Percentiles rank a stretch among this genome's conserved stretches.
Conservation (phyloP, 768 basidiomycete genomes). For the Piloderma croceum region DNA sequence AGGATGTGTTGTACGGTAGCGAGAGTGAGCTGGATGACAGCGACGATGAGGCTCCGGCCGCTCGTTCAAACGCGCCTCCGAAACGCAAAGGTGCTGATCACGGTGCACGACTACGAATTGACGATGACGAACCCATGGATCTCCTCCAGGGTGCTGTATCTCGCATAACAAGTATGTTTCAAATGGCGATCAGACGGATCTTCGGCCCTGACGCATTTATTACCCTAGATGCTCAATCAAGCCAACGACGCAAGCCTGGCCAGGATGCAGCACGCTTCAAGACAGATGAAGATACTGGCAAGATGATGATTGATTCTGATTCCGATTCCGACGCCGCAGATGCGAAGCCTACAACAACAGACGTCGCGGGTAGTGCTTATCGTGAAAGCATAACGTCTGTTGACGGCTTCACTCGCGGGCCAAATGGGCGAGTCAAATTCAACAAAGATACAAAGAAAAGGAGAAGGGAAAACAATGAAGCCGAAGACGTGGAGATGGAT, state of each 20-base stretch:
- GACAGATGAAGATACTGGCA: conserved; percentile 76
- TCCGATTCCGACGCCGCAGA: conserved; percentile 42
- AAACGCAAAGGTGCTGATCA: conserved; percentile 33
- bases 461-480: conserved; percentile 58
- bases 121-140: conserved; percentile 94
- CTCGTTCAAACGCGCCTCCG: conserved; percentile 28
- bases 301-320: conserved; percentile 68
- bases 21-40: conserved; percentile 83
- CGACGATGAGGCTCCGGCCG: conserved; percentile 46
- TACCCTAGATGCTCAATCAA: conserved; percentile 36
- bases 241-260: conserved; percentile 69
- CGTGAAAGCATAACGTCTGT: conserved; percentile 75
- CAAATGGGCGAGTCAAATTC: conserved; percentile 84
- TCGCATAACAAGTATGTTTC: conserved; percentile 57
- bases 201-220: conserved; percentile 1
- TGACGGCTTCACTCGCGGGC: conserved; percentile 85
- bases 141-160: conserved; percentile 75
- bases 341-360: conserved; percentile 39
- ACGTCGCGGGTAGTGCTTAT: conserved; percentile 72
- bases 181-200: neutral
- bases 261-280: conserved; percentile 86
- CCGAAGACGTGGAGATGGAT: conserved; percentile 70
- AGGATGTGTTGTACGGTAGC: conserved; percentile 95
- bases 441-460: conserved; percentile 97
- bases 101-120: conserved; percentile 69